Evolutionary conservation across 371 early-diverging fungal species (phyloP).

Genomic region (Mucor racemosus): DNA sequence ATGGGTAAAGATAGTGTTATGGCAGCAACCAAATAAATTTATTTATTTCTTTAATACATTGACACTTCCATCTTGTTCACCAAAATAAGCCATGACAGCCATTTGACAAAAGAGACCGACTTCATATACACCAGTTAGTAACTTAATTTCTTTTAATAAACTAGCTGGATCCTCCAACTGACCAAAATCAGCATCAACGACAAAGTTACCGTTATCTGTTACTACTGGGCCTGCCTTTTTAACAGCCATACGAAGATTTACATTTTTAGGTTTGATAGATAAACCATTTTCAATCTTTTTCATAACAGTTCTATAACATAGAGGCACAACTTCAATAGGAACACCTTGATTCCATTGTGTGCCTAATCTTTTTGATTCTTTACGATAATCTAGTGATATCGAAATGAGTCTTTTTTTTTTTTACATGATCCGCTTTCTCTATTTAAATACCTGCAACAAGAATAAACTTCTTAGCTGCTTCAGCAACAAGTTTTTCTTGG

Average conservation of each 20-base stretch:
- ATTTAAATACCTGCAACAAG: constrained; percentile 71
- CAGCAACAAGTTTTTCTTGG: constrained; percentile 92
- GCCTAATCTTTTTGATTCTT: constrained; percentile 78
- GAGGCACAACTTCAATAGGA: constrained; percentile 88
- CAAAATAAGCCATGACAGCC: constrained; percentile 86
- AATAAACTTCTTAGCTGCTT: constrained; percentile 79
- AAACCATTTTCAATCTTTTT: constrained; percentile 17
- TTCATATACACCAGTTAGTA: constrained; percentile 89
- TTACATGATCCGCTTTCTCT: not conserved
- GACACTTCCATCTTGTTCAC: constrained; percentile 41
- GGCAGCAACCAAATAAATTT: constrained; percentile 18
- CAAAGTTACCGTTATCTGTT: constrained; percentile 93
- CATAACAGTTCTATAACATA: constrained; percentile 55
- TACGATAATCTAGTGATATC: constrained; percentile 67
- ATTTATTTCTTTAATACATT: constrained; percentile 16
- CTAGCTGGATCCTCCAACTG: constrained; percentile 63
- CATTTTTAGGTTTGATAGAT: constrained; percentile 33
- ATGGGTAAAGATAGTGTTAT: constrained; percentile 32
- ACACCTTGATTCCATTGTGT: constrained; percentile 83
- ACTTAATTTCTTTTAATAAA: constrained; percentile 63
- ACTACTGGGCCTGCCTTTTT: constrained; percentile 94
- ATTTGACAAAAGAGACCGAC: constrained; percentile 89
- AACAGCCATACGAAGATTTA: constrained; percentile 73
- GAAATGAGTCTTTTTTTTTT: not conserved
- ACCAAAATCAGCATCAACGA: constrained; percentile 86